Conservation (phyloP, 495 filamentous ascomycete species). For the Penicillium psychrofluorescens region DNA sequence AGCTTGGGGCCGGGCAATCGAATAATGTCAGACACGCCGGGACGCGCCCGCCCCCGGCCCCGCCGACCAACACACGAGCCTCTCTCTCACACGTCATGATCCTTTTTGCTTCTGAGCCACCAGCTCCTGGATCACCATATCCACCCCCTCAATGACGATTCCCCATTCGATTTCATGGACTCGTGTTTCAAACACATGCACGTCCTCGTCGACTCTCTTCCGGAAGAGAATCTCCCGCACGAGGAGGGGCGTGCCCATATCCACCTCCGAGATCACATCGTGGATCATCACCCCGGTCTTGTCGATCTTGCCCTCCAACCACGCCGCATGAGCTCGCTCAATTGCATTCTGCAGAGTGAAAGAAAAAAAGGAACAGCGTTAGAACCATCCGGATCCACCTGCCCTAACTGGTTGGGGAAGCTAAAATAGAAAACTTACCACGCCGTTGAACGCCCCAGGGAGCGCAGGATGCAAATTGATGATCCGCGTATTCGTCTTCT, state of each 20-base stretch:
- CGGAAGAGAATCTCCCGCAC: constrained; percentile 63
- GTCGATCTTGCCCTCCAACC: constrained; percentile 60
- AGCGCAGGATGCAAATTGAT: constrained; percentile 87
- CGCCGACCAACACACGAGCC: too few relatives aligned
- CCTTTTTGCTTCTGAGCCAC: constrained; percentile 19
- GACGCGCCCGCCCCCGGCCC: too few relatives aligned
- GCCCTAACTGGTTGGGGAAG: too few relatives aligned
- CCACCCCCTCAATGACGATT: constrained; percentile 61
- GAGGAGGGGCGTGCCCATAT: constrained; percentile 70
- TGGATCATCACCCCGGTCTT: constrained; percentile 93
- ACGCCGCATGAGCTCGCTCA: constrained; percentile 69
- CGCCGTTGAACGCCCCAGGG: constrained; percentile 69
- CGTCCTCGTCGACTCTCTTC: constrained; percentile 51
- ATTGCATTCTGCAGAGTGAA: constrained; percentile 52
- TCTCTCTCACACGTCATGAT: neutral
- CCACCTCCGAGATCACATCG: constrained; percentile 78
- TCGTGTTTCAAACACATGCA: constrained; percentile 59
- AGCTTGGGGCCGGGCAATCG: too few relatives aligned
- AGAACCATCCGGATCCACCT: neutral
- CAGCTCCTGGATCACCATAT: constrained; percentile 45
- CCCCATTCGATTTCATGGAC: constrained; percentile 67
- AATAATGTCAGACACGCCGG: too few relatives aligned
- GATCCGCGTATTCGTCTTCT: constrained; percentile 51
- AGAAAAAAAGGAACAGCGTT: neutral
- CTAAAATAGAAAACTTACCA: constrained; percentile 28